Conservation (phyloP, 73 alveolate species). For the Tetrahymena thermophila region DNA sequence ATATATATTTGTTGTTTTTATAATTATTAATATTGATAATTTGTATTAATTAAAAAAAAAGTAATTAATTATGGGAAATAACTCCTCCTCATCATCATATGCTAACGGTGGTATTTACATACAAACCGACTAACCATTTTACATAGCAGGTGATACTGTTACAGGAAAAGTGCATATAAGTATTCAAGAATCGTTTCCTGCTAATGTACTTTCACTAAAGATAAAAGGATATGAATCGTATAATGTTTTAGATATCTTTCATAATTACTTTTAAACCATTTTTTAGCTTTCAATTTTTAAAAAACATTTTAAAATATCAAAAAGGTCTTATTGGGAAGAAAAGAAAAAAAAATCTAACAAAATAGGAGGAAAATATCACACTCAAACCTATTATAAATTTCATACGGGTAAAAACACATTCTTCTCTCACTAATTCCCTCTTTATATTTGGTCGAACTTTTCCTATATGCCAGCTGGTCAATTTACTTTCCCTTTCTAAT, state of each 20-base stretch:
- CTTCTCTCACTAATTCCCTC: neutral
- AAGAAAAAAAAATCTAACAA: neutral
- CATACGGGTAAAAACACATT: neutral
- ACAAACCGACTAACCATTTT: neutral
- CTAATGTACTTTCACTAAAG: neutral
- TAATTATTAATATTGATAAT: no score
- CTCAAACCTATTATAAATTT: neutral
- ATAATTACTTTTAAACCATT: no score
- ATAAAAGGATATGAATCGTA: neutral
- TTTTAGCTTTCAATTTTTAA: neutral
- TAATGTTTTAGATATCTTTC: neutral
- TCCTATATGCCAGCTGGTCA: neutral
- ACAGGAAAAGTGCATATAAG: neutral
- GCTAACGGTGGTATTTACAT: neutral
- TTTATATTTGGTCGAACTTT: neutral
- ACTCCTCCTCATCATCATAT: neutral
- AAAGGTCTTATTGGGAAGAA: neutral
- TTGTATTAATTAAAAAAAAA: no score
- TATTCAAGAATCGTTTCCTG: neutral
- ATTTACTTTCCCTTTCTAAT: neutral
- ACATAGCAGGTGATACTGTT: conserved; percentile 4
- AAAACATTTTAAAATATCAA: neutral
- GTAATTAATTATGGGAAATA: neutral
- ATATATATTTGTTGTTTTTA: no score
- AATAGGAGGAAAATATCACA: neutral